Base-by-base conservation (phyloP, 2,329 filamentous ascomycete species). In the Scolecobasidium constrictum region DNA sequence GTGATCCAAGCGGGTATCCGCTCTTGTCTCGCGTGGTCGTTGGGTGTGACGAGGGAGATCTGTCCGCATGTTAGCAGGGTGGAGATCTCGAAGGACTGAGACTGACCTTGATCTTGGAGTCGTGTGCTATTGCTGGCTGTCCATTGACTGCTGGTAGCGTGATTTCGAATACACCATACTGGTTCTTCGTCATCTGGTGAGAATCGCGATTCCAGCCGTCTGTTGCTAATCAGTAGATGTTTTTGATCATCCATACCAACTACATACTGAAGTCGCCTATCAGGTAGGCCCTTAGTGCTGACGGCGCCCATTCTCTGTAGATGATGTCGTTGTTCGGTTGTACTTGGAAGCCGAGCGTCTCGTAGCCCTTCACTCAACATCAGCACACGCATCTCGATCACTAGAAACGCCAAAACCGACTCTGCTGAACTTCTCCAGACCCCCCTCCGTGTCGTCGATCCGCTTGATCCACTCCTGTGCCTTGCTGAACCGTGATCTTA, bases 301-400 rank as follows among this genome's bases (percentile, higher is more conserved):
- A 93, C 19, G 92, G 88, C 1, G 92, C 92, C 92, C 92, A 98
- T 73, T 98, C 92, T 52, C 86, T 77, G 64, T 98, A 98, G 45
- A 73, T 71, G 51, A 98, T 86, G 61, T 88, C 87, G 60, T 86
- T 86, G 55, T 94, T 79, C 42, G 77, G 68, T 57, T 81, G 73
- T 47, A 92, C 80, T 52, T 85, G 86, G 63, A 98, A 77, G 44
- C 92, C 92, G 57, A 84, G 94, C 48, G 73, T 81, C 57, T 96
- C 86, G 48, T 78, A 83, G 35, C 92, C 90, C 86, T 93, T 50
- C 15, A 38, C 12, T 13, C 15, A 15, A n/a, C 9, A 34, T 42
- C 33, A 45, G 43, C 20, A n/a, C 18, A n/a, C 20, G 17, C 12
- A 12, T 36, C 4, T 20, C 18, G 9, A 17, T 13, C 5, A 16